Conservation (phyloP, 225 moss, liverwort and hornwort species). For the Physcomitrium patens region DNA sequence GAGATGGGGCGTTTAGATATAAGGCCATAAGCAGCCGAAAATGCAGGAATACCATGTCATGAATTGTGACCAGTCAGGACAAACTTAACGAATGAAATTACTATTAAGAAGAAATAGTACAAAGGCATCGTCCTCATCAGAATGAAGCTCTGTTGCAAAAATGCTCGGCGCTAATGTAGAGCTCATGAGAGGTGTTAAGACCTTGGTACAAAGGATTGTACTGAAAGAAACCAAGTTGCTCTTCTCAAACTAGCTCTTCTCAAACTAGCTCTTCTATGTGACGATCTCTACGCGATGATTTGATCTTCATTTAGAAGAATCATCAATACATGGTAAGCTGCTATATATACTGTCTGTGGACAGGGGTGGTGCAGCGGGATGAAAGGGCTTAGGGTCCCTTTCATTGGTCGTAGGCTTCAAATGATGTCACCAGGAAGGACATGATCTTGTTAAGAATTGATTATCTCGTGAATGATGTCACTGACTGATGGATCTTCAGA, state of each 20-base stretch:
- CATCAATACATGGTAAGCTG: conserved; percentile 19
- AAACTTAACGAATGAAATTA: conserved; percentile 17
- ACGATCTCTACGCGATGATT: conserved; percentile 19
- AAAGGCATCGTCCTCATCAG: conserved; percentile 41
- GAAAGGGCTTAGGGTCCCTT: not conserved
- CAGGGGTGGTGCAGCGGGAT: conserved; percentile 6
- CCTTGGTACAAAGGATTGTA: conserved; percentile 30
- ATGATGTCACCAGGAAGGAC: conserved; percentile 17
- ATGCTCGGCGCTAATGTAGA: conserved; percentile 32
- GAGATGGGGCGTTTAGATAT: no score
- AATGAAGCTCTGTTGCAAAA: conserved; percentile 43
- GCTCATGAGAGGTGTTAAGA: conserved; percentile 37
- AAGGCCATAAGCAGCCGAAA: no score
- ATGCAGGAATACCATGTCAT: no score
- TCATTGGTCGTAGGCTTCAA: conserved; percentile 5
- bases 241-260: conserved; percentile 33
- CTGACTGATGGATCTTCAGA: conserved; percentile 72
- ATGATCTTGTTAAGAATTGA: conserved; percentile 63
- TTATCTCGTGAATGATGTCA: conserved; percentile 79
- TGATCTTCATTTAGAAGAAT: not conserved
- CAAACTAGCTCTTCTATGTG: conserved; percentile 31
- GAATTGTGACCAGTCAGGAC: no score
- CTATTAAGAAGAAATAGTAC: conserved; percentile 27
- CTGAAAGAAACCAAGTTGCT: conserved; percentile 20
- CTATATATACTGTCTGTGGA: conserved; percentile 3